Evolutionary conservation across 805 yeast genomes (phyloP), one percentile per base, ranked within the genome.

Genomic region (Naumovozyma baii): DNA sequence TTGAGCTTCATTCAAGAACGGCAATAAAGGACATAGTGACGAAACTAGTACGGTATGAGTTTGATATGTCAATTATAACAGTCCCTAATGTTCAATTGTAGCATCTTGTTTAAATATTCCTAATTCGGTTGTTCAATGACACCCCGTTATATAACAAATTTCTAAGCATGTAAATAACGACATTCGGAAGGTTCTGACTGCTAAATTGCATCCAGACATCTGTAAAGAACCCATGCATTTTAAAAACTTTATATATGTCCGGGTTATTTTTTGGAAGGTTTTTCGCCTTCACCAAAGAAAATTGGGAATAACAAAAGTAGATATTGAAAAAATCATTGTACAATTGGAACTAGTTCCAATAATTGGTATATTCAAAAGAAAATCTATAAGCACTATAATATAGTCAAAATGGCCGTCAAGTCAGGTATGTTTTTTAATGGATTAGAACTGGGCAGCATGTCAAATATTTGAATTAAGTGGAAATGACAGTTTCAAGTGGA

Each of bases 371-470:
- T 22, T 22, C 9, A 22, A 22, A 22, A 22, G 7, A 29, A 29
- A 29, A 5, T 5, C 9, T 14, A 8, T 13, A 29, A 29, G 31
- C 13, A 29, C 15, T 8, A 33, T 18, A 51, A 45, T 40, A 43
- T 38, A 39, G 39, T 36, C 46, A 64, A 61, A 57, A 68, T 68
- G 73, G 72, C 73, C 61, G 64, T 69, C 55, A 72, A 70, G 64
- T 61, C 73, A 66, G 82, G 82, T 67, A 67, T 64, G 70, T 64
- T 22, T 22, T 22, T 10, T 7, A 22, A 22, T 10, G 9, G n/a
- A n/a, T n/a, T n/a, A n/a, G n/a, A n/a, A n/a, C n/a, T n/a, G n/a
- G n/a, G n/a, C n/a, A n/a, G n/a, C n/a, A n/a, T 22, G 26, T 22
- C 10, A 10, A 22, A 22, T 10, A 10, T 22, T 22, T 22, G 26